Evolutionary conservation across 1,284 basidiomycete genomes (phyloP).

Genomic region (Coniophora puteana): DNA sequence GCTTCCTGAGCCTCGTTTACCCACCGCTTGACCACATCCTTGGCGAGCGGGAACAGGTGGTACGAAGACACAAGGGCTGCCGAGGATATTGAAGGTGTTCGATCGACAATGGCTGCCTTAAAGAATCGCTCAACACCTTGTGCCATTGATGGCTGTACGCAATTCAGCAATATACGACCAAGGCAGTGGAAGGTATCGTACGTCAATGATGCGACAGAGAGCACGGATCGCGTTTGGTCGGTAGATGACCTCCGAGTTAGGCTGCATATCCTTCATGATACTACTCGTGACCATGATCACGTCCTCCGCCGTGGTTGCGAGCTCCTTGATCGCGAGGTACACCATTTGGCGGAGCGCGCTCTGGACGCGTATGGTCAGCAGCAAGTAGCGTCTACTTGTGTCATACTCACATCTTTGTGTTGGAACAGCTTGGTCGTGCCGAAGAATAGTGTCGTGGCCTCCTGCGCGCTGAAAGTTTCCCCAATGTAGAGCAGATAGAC

Average conservation of each 20-base stretch:
- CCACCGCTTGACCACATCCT: conserved; percentile 97
- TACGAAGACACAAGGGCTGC: conserved; percentile 97
- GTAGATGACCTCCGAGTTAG: conserved; percentile 98
- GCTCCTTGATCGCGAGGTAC: conserved; percentile 98
- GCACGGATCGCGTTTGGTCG: conserved; percentile 97
- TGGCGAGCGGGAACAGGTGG: conserved; percentile 91
- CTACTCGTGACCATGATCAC: conserved; percentile 99
- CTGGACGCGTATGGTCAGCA: conserved; percentile 38
- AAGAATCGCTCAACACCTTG: conserved; percentile 99
- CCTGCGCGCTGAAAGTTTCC: conserved; percentile 93
- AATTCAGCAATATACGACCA: conserved; percentile 8
- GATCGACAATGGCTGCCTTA: conserved; percentile 98
- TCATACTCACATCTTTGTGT: conserved; percentile 89
- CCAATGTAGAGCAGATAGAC: conserved; percentile 96
- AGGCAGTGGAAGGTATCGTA: conserved; percentile 47
- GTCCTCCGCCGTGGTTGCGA: conserved; percentile 95
- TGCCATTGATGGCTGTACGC: conserved; percentile 84
- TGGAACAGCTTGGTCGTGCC: conserved; percentile 99
- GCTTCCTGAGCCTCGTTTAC: conserved; percentile 98
- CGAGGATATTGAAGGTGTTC: conserved; percentile 92
- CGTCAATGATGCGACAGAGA: conserved; percentile 95
- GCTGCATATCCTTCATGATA: conserved; percentile 99
- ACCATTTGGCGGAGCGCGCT: conserved; percentile 97
- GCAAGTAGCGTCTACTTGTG: conserved; percentile 4
- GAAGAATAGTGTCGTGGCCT: conserved; percentile 98